phyloP scores from a whole-genome alignment of 2,329 filamentous ascomycete genomes.

The Neopestalotiopsis sp. region DNA sequence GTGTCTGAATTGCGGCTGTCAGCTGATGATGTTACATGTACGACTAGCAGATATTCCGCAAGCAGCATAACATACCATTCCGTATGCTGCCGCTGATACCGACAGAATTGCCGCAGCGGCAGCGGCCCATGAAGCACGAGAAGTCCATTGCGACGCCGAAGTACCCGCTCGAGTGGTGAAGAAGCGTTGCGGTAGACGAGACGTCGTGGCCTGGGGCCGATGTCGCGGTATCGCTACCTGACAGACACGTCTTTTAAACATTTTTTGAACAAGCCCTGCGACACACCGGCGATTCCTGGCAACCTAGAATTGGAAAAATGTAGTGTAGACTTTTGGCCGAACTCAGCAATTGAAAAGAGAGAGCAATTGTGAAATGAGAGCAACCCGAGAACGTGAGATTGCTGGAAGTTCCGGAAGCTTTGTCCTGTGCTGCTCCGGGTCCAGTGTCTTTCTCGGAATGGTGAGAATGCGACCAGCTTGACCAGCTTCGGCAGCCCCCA shows the following conservation, averaged over 20 bases:
- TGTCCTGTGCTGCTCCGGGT: not conserved
- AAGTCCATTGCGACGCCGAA: not conserved
- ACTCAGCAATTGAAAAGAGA: not conserved
- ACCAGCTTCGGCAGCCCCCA: not conserved
- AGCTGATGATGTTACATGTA: constrained; percentile 1
- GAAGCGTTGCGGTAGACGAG: constrained; percentile 8
- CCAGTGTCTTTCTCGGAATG: not conserved
- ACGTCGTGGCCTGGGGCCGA: constrained; percentile 4
- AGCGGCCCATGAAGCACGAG: constrained; percentile 9
- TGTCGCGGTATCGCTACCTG: constrained; percentile 10
- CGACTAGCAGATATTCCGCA: not conserved
- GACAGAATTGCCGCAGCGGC: constrained; percentile 14
- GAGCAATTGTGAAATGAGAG: not conserved
- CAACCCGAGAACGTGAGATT: not conserved
- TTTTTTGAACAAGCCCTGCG: not conserved
- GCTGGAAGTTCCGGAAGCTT: not conserved
- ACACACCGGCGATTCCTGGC: not conserved
- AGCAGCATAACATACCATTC: constrained; percentile 15
- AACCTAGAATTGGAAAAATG: not conserved
- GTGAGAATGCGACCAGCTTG: not conserved
- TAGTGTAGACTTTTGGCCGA: not conserved
- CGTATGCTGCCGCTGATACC: constrained; percentile 17
- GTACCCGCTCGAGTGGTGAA: constrained; percentile 11
- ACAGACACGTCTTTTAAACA: constrained; percentile 18
- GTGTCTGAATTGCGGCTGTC: constrained; percentile 39